phyloP scores from a whole-genome alignment of 2,329 filamentous ascomycete species.

The Alternaria novae-zelandiae region DNA sequence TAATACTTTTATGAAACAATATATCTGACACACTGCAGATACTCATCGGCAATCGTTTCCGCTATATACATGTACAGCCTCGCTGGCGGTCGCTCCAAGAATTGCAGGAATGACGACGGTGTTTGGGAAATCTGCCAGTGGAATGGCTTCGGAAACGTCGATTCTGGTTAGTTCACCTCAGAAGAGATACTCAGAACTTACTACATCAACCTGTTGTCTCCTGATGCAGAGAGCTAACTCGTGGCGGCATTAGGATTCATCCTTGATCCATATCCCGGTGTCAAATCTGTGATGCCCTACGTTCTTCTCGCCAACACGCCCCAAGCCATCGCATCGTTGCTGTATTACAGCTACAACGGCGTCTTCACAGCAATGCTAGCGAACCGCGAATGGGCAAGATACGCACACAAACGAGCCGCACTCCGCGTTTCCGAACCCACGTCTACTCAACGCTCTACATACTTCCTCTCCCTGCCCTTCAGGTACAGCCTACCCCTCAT shows the following conservation, averaged over 20 bases:
- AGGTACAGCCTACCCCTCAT: background rate
- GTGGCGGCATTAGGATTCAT: background rate
- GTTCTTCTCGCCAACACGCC: background rate
- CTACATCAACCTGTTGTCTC: no score
- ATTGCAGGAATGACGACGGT: no score
- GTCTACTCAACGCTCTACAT: background rate
- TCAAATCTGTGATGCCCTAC: background rate
- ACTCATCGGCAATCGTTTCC: no score
- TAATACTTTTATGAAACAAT: no score
- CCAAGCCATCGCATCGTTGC: rapidly evolving
- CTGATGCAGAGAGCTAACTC: background rate
- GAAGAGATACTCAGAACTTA: no score
- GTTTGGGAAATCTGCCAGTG: no score
- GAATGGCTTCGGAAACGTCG: no score
- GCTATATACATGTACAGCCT: no score
- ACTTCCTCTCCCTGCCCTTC: background rate
- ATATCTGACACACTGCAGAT: no score
- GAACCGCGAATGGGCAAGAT: background rate
- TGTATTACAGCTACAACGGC: rapidly evolving
- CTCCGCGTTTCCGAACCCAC: background rate
- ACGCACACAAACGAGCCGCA: background rate
- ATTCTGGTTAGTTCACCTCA: no score
- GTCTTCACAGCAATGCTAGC: rapidly evolving
- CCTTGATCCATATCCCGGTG: background rate
- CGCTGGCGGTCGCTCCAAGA: no score